Evolutionary conservation across 305 asterid genomes (phyloP).

Genomic region (Fraxinus xanthoxyloides): DNA sequence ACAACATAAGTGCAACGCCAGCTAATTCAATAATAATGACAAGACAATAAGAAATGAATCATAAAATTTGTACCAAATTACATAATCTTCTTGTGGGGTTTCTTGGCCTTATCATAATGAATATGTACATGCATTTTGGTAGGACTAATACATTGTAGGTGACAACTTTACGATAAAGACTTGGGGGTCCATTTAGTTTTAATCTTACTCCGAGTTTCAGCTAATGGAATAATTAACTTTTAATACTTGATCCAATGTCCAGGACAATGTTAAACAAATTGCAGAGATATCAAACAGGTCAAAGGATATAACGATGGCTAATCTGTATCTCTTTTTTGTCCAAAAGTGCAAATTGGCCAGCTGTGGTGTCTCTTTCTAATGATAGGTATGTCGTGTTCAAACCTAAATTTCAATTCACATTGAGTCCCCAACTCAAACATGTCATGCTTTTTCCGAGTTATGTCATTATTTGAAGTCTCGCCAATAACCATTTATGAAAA

Average conservation of each 20-base stretch:
- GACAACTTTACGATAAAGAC: constrained; percentile 7
- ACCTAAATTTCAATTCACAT: neutral
- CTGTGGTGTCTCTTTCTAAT: neutral
- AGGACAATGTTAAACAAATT: neutral
- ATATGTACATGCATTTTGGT: neutral
- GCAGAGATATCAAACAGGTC: neutral
- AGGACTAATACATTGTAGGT: neutral
- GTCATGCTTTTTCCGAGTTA: neutral
- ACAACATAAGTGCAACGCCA: neutral
- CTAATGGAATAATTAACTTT: neutral
- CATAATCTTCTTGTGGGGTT: neutral
- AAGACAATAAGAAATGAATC: neutral
- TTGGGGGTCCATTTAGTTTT: neutral
- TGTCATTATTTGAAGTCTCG: neutral
- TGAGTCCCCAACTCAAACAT: neutral
- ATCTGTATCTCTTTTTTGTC: neutral
- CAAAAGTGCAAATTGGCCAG: neutral
- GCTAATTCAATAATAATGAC: neutral
- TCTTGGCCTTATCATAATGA: neutral
- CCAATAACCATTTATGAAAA: neutral
- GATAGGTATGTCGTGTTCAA: neutral
- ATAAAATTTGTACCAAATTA: neutral
- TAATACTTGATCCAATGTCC: neutral
- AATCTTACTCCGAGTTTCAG: neutral
- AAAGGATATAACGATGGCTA: neutral